Evolutionary conservation across 1,284 basidiomycete genomes (phyloP).

Genomic region (Pyrrhoderma noxium): DNA sequence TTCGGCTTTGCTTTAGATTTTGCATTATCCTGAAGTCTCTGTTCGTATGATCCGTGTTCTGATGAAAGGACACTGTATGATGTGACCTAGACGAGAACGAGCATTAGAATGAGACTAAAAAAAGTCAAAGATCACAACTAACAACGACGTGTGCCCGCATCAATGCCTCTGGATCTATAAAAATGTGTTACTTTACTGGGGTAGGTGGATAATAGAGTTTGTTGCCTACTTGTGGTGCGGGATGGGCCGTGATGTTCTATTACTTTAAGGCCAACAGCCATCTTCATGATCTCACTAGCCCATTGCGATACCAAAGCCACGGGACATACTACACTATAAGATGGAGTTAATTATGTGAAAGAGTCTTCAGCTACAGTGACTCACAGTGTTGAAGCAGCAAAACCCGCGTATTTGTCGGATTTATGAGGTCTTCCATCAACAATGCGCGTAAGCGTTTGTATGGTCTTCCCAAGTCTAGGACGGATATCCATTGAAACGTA

Average conservation of each 20-base stretch:
- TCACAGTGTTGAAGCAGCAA: conserved; percentile 65
- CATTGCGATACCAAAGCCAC: conserved; percentile 87
- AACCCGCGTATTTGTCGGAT: conserved; percentile 67
- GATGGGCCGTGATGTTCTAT: conserved; percentile 76
- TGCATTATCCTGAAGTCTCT: neutral
- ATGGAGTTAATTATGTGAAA: conserved; percentile 20
- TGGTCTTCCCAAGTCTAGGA: conserved; percentile 88
- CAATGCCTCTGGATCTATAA: conserved; percentile 52
- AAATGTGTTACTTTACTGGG: neutral
- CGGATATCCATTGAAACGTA: no score
- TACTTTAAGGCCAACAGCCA: conserved; percentile 65
- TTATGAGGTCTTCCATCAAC: conserved; percentile 66
- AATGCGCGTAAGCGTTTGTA: conserved; percentile 84
- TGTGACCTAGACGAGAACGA: conserved; percentile 39
- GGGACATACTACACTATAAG: conserved; percentile 68
- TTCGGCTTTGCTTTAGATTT: conserved; percentile 23
- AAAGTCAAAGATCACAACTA: conserved; percentile 4
- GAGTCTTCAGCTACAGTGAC: conserved; percentile 25
- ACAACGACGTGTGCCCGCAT: conserved; percentile 69
- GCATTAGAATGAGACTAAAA: neutral
- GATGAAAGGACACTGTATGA: conserved; percentile 78
- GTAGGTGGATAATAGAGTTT: neutral
- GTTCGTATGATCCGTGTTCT: conserved; percentile 49
- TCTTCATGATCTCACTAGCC: conserved; percentile 79
- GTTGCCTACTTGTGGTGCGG: conserved; percentile 56